phyloP scores from a whole-genome alignment of 345 rosid species.

The Bruguiera parviflora region DNA sequence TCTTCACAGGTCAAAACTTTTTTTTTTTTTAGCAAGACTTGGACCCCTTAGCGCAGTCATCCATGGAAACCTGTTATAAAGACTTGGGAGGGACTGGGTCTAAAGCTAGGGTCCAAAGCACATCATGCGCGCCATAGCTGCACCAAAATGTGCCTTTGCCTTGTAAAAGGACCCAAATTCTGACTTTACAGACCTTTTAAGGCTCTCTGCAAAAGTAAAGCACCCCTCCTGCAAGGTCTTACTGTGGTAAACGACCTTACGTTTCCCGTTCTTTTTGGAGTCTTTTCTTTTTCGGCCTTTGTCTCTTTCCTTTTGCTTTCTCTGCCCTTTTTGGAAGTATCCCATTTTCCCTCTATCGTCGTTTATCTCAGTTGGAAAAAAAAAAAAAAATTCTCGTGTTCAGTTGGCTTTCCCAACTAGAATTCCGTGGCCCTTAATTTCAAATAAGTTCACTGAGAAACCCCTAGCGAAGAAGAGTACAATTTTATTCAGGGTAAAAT shows the following conservation, averaged over 20 bases:
- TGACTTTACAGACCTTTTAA: neutral
- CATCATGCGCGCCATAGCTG: neutral
- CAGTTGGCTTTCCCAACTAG: too few species aligned
- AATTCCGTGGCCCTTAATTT: too few species aligned
- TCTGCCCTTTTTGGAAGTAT: conserved; percentile 41
- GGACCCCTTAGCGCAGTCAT: conserved; percentile 1
- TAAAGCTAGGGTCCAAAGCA: neutral
- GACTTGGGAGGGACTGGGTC: neutral
- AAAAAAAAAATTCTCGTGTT: too few species aligned
- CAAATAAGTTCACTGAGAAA: too few species aligned
- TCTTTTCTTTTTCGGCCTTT: conserved; percentile 22
- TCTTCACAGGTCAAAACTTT: conserved; percentile 46
- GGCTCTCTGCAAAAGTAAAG: neutral
- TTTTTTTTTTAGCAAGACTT: neutral
- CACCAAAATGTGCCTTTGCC: conserved; percentile 1
- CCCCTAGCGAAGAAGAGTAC: too few species aligned
- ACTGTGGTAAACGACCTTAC: conserved; percentile 17
- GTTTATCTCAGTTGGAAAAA: too few species aligned
- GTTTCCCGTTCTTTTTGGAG: conserved; percentile 3
- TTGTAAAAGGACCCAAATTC: neutral
- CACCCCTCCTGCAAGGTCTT: neutral
- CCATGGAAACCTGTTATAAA: neutral
- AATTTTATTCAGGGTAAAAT: too few species aligned
- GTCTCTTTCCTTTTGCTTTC: conserved; percentile 11
- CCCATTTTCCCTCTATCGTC: conserved; percentile 19